Conservation (phyloP, 129 eudicot genomes). For the carrot (Daucus carota) region DH1_v3.0 NC_030383.2:12416001-12416500, state of each 20-base stretch:
- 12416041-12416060: no score
- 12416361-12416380: constrained; percentile 45
- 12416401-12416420: constrained; percentile 39
- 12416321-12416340: constrained; percentile 39
- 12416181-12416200: no score
- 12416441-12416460: constrained; percentile 20
- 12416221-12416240: not conserved
- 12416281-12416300: not conserved
- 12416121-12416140: no score
- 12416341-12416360: constrained; percentile 34
- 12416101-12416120: no score
- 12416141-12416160: no score
- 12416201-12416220: no score
- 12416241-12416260: not conserved
- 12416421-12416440: constrained; percentile 33
- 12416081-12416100: no score
- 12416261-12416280: not conserved
- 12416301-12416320: constrained; percentile 9
- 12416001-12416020: no score
- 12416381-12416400: constrained; percentile 35
- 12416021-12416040: no score
- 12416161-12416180: no score
- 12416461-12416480: constrained; percentile 29
- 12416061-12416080: no score
- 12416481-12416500: not conserved